Conservation (phyloP, 140 eudicot species). For the Cichorium intybus region DNA sequence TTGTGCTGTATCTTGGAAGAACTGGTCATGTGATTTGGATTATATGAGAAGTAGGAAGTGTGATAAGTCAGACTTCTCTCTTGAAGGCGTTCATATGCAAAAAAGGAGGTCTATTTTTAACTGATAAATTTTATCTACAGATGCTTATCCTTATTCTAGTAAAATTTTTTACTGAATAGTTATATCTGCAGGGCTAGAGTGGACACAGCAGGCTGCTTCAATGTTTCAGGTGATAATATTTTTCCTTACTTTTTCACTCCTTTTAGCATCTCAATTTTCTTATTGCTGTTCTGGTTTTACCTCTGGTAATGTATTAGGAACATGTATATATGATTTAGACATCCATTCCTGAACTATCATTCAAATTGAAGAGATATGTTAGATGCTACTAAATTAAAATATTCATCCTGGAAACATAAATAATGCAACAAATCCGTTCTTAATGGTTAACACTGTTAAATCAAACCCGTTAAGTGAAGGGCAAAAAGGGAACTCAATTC, state of each 20-base stretch:
- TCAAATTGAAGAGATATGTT: neutral
- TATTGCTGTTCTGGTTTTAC: neutral
- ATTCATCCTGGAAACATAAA: too few relatives aligned
- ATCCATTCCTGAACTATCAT: neutral
- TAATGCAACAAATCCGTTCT: too few relatives aligned
- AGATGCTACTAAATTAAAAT: too few relatives aligned
- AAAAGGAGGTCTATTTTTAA: conserved; percentile 38
- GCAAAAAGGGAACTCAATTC: neutral
- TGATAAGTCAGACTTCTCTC: conserved; percentile 33
- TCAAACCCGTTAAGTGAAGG: neutral
- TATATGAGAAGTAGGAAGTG: conserved; percentile 32
- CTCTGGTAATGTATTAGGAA: neutral
- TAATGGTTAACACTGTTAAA: too few relatives aligned
- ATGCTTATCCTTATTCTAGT: neutral
- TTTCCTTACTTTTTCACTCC: neutral
- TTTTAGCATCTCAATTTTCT: neutral
- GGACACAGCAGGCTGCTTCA: conserved; percentile 25
- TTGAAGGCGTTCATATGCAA: conserved; percentile 30
- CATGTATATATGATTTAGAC: neutral
- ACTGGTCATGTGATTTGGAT: conserved; percentile 35
- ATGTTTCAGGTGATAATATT: conserved; percentile 34
- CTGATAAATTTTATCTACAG: neutral
- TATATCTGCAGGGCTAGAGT: conserved; percentile 46
- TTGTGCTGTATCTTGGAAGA: conserved; percentile 33
- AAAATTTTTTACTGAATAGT: conserved; percentile 7